Evolutionary conservation across 768 basidiomycete genomes (phyloP).

Genomic region (Amanita muscaria): DNA sequence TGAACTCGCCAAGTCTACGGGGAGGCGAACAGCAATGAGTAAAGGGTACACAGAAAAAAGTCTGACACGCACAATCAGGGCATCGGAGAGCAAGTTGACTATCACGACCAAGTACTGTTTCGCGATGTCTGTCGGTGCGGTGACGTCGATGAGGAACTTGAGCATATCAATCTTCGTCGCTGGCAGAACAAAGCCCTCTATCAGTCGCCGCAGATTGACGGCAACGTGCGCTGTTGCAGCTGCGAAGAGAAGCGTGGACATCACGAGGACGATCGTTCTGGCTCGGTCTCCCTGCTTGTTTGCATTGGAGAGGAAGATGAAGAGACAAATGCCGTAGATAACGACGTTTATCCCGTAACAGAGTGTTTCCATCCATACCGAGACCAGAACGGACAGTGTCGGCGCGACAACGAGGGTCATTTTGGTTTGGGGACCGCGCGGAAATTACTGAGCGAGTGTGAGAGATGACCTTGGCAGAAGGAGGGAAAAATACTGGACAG

Average conservation of each 20-base stretch:
- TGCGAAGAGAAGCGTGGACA: slow-evolving; percentile 6
- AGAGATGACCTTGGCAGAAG: no score
- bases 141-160: slow-evolving; percentile 26
- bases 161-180: slow-evolving; percentile 19
- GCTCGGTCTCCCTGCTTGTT: background rate
- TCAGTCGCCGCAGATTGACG: slow-evolving; percentile 26
- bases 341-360: slow-evolving; percentile 11
- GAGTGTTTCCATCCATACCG: slow-evolving; percentile 15
- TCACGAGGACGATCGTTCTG: background rate
- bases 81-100: slow-evolving; percentile 7
- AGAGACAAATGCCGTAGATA: slow-evolving; percentile 3
- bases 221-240: slow-evolving; percentile 27
- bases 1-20: slow-evolving; percentile 6
- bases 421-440: no score
- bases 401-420: slow-evolving; percentile 3
- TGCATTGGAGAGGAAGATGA: background rate
- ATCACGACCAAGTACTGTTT: slow-evolving; percentile 13
- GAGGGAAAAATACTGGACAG: no score
- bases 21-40: background rate
- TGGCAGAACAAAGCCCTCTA: slow-evolving; percentile 24
- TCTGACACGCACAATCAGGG: slow-evolving; percentile 6
- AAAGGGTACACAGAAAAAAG: background rate
- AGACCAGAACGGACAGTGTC: slow-evolving; percentile 7
- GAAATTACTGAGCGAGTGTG: no score
- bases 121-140: slow-evolving; percentile 25